These are phyloP conservation scores for Fimicolochytrium jonesii DNA, from an alignment of 192 early-diverging fungal genomes.

Conservation along the genomic window DNA sequence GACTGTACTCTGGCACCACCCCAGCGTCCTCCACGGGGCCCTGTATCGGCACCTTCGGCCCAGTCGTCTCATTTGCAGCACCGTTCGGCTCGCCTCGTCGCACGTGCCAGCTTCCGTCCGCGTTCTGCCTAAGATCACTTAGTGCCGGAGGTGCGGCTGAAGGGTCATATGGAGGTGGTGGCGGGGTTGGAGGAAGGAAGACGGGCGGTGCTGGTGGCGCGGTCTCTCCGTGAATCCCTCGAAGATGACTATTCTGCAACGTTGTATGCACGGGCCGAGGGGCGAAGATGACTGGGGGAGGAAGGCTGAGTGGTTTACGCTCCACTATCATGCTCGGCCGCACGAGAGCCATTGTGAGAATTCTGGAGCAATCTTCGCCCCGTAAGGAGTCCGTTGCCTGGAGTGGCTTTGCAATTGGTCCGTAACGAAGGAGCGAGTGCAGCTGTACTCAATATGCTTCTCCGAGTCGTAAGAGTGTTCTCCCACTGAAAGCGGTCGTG, in stretches of 20 bases:
- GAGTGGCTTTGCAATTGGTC: no score
- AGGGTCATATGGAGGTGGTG: slow-evolving; percentile 24
- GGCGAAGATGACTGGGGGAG: slow-evolving; percentile 25
- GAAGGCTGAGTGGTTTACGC: slow-evolving; percentile 25
- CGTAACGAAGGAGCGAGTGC: no score
- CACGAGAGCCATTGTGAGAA: slow-evolving; percentile 22
- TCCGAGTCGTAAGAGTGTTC: no score
- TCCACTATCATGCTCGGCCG: slow-evolving; percentile 21
- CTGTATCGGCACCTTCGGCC: neutral
- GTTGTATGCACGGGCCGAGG: slow-evolving; percentile 23
- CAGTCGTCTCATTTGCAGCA: no score
- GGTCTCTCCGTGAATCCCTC: no score
- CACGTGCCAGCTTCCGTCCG: neutral
- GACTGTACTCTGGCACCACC: neutral
- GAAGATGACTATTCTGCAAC: slow-evolving; percentile 8
- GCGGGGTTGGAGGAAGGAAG: slow-evolving; percentile 19
- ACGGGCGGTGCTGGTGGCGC: neutral
- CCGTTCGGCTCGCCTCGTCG: no score
- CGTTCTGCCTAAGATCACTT: neutral
- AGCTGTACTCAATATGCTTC: no score
- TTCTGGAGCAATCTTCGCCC: no score
- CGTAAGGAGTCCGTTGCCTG: no score
- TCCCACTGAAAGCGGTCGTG: no score
- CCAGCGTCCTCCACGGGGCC: neutral
- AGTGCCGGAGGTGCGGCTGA: slow-evolving; percentile 8